Evolutionary conservation across 179 eudicot species (phyloP).

Genomic region (Heliamphora pulchella): DNA sequence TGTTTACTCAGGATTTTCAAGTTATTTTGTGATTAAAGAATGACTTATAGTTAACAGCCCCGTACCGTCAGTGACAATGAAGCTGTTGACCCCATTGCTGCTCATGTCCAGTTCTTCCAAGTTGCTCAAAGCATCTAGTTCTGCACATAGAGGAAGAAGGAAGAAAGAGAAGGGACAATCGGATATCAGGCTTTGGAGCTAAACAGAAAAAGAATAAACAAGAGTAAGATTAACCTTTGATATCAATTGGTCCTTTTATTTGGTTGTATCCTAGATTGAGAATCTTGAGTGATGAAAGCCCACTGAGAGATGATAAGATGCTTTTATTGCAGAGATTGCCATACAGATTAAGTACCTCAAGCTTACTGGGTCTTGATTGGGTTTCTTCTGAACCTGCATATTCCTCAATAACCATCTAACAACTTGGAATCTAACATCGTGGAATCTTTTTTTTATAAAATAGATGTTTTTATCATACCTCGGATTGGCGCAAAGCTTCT

Average conservation of each 20-base stretch:
- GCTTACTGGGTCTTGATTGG: background rate
- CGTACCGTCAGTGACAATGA: background rate
- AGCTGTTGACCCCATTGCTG: background rate
- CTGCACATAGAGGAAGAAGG: background rate
- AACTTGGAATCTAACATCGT: too few species aligned
- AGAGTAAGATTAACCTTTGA: background rate
- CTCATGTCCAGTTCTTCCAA: background rate
- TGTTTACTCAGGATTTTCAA: too few species aligned
- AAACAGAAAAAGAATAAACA: background rate
- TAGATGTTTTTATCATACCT: background rate
- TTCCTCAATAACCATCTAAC: background rate
- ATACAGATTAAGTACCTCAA: background rate
- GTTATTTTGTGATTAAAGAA: too few species aligned
- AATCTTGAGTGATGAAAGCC: background rate
- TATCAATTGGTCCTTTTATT: background rate
- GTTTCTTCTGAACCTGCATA: background rate
- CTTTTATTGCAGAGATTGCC: background rate
- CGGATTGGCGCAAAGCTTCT: background rate
- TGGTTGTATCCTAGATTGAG: background rate
- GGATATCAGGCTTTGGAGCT: background rate
- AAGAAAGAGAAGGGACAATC: background rate
- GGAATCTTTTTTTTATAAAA: too few species aligned
- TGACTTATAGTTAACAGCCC: too few species aligned
- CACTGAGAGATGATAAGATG: background rate
- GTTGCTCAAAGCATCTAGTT: background rate